Conservation (phyloP, 306 rosid species). For the Parietaria judaica region DNA sequence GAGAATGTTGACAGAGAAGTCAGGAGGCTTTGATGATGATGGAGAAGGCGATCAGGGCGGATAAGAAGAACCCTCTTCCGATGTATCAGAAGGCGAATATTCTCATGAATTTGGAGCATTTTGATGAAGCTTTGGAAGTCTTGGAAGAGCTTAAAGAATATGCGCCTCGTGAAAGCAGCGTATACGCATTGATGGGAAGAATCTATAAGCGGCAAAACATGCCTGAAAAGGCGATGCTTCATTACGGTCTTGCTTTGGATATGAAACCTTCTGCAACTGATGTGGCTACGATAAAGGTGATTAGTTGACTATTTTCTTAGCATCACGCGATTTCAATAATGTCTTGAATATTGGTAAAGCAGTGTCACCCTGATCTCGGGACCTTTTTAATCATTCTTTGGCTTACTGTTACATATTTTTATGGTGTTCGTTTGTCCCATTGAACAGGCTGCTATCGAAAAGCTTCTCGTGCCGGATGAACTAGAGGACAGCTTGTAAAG, state of each 20-base stretch:
- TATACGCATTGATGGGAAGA: constrained; percentile 90
- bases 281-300: constrained; percentile 91
- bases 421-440: neutral
- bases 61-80: constrained; percentile 93
- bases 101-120: constrained; percentile 61
- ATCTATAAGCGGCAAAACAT: constrained; percentile 76
- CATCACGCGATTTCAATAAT: too few species aligned
- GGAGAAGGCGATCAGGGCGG: constrained; percentile 92
- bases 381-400: too few species aligned
- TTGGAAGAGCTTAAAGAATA: constrained; percentile 83
- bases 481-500: constrained; percentile 67
- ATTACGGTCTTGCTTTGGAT: constrained; percentile 94
- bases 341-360: too few species aligned
- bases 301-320: neutral
- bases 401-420: too few species aligned
- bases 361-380: too few species aligned
- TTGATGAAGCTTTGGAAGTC: constrained; percentile 79
- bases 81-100: constrained; percentile 98
- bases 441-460: constrained; percentile 93
- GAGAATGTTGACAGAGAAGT: constrained; percentile 49
- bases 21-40: constrained; percentile 77
- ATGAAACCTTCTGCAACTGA: constrained; percentile 93
- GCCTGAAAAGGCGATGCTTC: constrained; percentile 92
- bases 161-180: constrained; percentile 92
- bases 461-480: constrained; percentile 92